Conservation (phyloP, 2,329 filamentous ascomycete species). For the Phialemoniopsis sp. region DNA sequence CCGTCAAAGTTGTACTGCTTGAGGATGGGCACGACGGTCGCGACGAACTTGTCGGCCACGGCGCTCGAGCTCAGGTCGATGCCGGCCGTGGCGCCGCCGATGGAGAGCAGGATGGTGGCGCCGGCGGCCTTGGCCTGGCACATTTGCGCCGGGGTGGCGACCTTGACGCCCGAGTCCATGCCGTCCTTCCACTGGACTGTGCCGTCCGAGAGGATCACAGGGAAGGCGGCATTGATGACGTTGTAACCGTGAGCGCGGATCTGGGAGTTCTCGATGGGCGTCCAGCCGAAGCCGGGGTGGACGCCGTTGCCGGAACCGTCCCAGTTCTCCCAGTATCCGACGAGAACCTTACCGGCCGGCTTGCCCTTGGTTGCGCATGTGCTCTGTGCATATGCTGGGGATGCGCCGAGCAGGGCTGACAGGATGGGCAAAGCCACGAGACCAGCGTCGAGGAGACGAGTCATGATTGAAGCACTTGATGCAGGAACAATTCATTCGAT, state of each 20-base stretch:
- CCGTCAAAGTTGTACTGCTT: constrained; percentile 29
- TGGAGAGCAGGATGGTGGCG: constrained; percentile 25
- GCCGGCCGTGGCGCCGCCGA: constrained; percentile 25
- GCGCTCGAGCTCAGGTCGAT: constrained; percentile 23
- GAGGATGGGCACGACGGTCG: constrained; percentile 27
- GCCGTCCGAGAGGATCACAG: constrained; percentile 25
- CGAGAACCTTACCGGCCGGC: constrained; percentile 24
- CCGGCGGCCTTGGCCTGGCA: constrained; percentile 26
- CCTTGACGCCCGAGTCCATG: constrained; percentile 23
- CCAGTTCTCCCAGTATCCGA: constrained; percentile 32
- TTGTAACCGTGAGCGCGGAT: constrained; percentile 26
- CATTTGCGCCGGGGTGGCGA: constrained; percentile 23
- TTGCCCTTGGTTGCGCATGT: constrained; percentile 25
- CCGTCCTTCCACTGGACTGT: constrained; percentile 25
- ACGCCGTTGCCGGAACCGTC: constrained; percentile 25
- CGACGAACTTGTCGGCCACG: constrained; percentile 27
- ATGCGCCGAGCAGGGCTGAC: constrained; percentile 1
- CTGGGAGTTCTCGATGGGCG: constrained; percentile 20
- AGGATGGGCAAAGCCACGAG: constrained; percentile 1
- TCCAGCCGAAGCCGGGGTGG: constrained; percentile 26
- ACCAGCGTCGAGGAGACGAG: neutral
- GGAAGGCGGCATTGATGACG: constrained; percentile 27
- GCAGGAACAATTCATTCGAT: no score
- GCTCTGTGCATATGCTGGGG: constrained; percentile 9
- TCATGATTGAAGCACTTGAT: neutral